Conservation (phyloP, 495 filamentous ascomycete species). For the Daldinia bambusicola region DNA sequence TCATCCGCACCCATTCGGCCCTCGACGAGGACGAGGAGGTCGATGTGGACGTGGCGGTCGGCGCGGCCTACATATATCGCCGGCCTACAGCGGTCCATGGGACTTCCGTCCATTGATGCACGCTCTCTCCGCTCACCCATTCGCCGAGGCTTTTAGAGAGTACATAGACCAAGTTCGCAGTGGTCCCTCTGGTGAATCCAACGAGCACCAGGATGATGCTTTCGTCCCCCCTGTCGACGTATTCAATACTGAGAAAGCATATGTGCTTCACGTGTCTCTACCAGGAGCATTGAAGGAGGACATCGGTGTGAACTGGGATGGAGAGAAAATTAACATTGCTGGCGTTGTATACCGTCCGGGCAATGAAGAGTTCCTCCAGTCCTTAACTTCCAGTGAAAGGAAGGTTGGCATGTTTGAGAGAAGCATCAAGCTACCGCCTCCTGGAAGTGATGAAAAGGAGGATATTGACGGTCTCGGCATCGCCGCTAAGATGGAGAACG, state of each 20-base stretch:
- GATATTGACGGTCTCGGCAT: slow-evolving; percentile 72
- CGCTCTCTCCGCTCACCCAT: slow-evolving; percentile 53
- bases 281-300: slow-evolving; percentile 83
- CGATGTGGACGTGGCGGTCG: slow-evolving; percentile 34
- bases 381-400: slow-evolving; percentile 69
- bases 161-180: slow-evolving; percentile 49
- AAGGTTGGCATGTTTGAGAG: slow-evolving; percentile 78
- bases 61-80: slow-evolving; percentile 27
- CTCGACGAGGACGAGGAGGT: slow-evolving; percentile 42
- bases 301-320: slow-evolving; percentile 78
- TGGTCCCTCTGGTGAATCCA: slow-evolving; percentile 39
- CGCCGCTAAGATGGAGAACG: slow-evolving; percentile 69
- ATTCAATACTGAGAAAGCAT: slow-evolving; percentile 72
- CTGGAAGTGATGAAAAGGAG: slow-evolving; percentile 61
- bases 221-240: slow-evolving; percentile 76
- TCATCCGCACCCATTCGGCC: slow-evolving; percentile 33
- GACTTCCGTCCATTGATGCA: slow-evolving; percentile 56
- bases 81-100: slow-evolving; percentile 44
- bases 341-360: slow-evolving; percentile 78
- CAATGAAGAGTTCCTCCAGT: slow-evolving; percentile 75
- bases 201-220: slow-evolving; percentile 53
- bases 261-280: slow-evolving; percentile 75
- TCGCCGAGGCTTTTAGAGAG: slow-evolving; percentile 54
- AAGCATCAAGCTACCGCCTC: slow-evolving; percentile 67
- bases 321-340: slow-evolving; percentile 71